Conservation (phyloP, 495 filamentous ascomycete genomes). For the Penicillium angulare region DNA sequence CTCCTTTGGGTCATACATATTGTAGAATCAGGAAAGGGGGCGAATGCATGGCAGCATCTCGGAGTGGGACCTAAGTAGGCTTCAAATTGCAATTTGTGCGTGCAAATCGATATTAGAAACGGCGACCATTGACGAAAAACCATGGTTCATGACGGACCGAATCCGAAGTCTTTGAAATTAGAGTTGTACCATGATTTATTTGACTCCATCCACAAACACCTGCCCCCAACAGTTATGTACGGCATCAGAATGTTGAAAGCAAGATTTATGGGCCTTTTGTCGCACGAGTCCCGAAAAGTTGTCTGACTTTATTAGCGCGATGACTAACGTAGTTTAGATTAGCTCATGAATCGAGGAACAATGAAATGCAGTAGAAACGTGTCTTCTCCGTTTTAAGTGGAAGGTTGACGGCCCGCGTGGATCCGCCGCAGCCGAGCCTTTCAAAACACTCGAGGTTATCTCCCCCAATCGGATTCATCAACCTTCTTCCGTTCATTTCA, state of each 20-base stretch:
- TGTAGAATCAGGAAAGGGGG: not conserved
- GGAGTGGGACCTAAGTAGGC: not conserved
- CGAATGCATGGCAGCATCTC: not conserved
- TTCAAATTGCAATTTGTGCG: not conserved
- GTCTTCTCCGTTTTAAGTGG: not conserved
- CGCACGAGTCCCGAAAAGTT: not conserved
- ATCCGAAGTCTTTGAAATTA: not conserved
- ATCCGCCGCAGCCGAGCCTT: not conserved
- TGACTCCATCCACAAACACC: not conserved
- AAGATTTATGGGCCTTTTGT: not conserved
- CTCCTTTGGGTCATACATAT: not conserved
- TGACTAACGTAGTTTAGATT: not conserved
- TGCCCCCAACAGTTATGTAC: not conserved
- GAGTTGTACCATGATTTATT: not conserved
- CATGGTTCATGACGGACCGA: not conserved
- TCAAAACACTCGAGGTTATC: not conserved
- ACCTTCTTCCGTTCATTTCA: not conserved
- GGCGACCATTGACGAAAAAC: not conserved
- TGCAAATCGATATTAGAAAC: not conserved
- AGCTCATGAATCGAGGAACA: not conserved
- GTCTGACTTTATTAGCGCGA: not conserved
- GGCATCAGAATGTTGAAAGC: not conserved
- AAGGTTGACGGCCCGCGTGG: constrained; percentile 1
- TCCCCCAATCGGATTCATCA: not conserved
- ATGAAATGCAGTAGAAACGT: not conserved